Evolutionary conservation across 768 basidiomycete species (phyloP).

Genomic region (Nidularia pulvinata): DNA sequence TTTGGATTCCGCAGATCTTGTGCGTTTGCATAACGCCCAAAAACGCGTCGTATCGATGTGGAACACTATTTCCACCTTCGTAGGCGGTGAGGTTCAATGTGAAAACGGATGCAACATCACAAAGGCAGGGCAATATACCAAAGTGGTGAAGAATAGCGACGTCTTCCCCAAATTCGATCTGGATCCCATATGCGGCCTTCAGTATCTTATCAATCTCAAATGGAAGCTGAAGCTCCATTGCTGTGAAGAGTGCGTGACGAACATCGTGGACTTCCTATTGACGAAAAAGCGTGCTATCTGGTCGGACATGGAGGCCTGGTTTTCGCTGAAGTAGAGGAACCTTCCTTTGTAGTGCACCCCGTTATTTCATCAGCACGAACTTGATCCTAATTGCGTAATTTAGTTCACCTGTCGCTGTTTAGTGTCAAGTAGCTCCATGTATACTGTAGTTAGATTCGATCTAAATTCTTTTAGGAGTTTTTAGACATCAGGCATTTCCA

Average conservation of each 20-base stretch:
- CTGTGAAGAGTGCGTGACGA: not conserved
- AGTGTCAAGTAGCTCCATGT: no score
- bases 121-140: not conserved
- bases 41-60: constrained; percentile 6
- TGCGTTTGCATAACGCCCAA: constrained; percentile 2
- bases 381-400: no score
- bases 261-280: not conserved
- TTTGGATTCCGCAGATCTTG: constrained; percentile 2
- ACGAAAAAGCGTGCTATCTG: no score
- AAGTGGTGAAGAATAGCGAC: not conserved
- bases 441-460: no score
- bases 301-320: no score
- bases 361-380: no score
- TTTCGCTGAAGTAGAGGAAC: no score
- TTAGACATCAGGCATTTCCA: no score
- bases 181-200: not conserved
- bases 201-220: not conserved
- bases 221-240: not conserved
- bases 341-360: no score
- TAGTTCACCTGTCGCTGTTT: no score
- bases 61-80: not conserved
- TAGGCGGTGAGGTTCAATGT: not conserved
- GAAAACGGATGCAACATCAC: not conserved
- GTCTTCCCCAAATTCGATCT: not conserved
- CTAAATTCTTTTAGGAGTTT: no score